Percentiles rank a stretch among this genome's conserved stretches.
These are phyloP conservation scores for Schizosaccharomyces versatilis DNA, from an alignment of 1,139 yeast genomes.

Conservation along the genomic window DNA sequence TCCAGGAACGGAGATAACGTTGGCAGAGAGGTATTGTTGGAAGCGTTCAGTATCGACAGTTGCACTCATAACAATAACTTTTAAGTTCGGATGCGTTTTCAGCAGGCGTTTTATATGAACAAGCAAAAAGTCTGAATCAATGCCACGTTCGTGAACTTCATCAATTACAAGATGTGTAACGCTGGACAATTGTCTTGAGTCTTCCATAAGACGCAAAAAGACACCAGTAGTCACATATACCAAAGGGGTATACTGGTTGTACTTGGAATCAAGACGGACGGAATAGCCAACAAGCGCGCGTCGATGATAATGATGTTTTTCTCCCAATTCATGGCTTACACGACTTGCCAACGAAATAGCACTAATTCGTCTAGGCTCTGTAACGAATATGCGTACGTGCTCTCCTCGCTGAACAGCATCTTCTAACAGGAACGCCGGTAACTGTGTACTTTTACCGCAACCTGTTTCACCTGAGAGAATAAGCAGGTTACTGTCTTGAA, in stretches of 20 bases:
- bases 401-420: slow-evolving; percentile 35
- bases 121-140: slow-evolving; percentile 54
- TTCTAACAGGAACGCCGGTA: slow-evolving; percentile 30
- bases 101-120: slow-evolving; percentile 37
- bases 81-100: slow-evolving; percentile 23
- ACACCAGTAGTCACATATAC: slow-evolving; percentile 74
- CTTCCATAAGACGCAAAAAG: slow-evolving; percentile 38
- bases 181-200: slow-evolving; percentile 26
- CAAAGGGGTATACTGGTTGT: slow-evolving; percentile 40
- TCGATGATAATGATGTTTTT: slow-evolving; percentile 14
- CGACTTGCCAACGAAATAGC: slow-evolving; percentile 48
- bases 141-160: slow-evolving; percentile 71
- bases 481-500: slow-evolving; percentile 41
- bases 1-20: slow-evolving; percentile 54
- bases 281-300: slow-evolving; percentile 62
- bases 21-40: slow-evolving; percentile 31
- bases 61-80: slow-evolving; percentile 60
- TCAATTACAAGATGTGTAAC: slow-evolving; percentile 49
- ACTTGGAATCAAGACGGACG: slow-evolving; percentile 55
- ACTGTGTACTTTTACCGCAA: slow-evolving; percentile 89
- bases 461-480: slow-evolving; percentile 92
- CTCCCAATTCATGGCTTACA: slow-evolving; percentile 33
- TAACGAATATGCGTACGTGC: slow-evolving; percentile 37
- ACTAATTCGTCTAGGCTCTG: slow-evolving; percentile 58
- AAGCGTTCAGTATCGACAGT: slow-evolving; percentile 46